Percentiles rank a stretch among this genome's conserved stretches.
Conservation (phyloP, 2,329 filamentous ascomycete genomes). For the Graphilbum ipis-grandicollis region DNA sequence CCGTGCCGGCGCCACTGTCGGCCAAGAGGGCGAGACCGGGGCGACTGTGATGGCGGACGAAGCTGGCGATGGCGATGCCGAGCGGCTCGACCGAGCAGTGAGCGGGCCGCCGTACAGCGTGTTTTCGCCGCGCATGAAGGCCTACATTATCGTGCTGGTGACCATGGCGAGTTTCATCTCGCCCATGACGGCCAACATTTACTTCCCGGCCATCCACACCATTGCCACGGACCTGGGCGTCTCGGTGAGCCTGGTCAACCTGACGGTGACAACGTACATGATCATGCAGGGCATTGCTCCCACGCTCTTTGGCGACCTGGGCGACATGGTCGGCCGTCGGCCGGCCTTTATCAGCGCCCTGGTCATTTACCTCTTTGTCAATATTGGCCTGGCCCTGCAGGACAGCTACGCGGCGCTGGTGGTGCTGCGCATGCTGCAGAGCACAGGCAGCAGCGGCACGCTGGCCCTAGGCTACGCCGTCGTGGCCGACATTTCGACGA, state of each 20-base stretch:
- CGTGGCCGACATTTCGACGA: constrained; percentile 53
- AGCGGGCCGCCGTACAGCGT: constrained; percentile 23
- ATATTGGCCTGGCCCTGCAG: constrained; percentile 41
- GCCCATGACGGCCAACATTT: constrained; percentile 43
- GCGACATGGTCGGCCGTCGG: constrained; percentile 41
- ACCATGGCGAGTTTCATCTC: constrained; percentile 35
- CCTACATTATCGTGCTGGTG: constrained; percentile 36
- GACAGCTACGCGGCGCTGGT: constrained; percentile 38
- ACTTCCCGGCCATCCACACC: constrained; percentile 25
- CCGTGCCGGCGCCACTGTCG: too few species aligned
- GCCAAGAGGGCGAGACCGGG: too few species aligned
- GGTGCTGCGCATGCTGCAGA: constrained; percentile 44
- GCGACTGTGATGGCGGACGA: too few species aligned
- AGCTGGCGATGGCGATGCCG: constrained; percentile 12
- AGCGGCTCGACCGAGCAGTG: constrained; percentile 17
- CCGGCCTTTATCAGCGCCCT: constrained; percentile 43
- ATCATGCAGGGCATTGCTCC: constrained; percentile 46
- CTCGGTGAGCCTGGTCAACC: constrained; percentile 23
- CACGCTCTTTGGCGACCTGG: constrained; percentile 42
- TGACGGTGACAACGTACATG: constrained; percentile 43
- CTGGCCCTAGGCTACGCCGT: constrained; percentile 56
- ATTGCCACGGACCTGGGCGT: constrained; percentile 21
- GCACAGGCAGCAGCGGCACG: constrained; percentile 47
- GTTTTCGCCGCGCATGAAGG: constrained; percentile 24
- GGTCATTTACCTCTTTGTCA: constrained; percentile 37